Conservation (phyloP, 176 grass and related monocot genomes). For the Alopecurus myosuroides region DNA sequence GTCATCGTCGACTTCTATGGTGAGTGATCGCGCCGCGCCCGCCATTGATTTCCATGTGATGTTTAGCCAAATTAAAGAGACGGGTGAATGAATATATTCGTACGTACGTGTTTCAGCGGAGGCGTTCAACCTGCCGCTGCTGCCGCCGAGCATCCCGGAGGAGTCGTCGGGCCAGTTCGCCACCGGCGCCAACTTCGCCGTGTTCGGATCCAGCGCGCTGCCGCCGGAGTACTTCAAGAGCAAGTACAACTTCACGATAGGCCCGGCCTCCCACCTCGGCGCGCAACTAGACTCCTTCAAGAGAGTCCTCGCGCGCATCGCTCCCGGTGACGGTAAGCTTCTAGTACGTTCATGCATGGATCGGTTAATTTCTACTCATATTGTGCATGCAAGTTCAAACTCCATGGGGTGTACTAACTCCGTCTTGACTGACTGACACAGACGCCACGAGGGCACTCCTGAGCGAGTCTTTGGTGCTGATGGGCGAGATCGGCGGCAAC, state of each 20-base stretch:
- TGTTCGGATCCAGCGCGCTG: not conserved
- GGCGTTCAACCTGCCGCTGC: not conserved
- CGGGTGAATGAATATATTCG: too few species aligned
- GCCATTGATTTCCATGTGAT: not conserved
- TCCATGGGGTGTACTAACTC: too few species aligned
- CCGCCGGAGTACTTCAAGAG: not conserved
- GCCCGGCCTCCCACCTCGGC: not conserved
- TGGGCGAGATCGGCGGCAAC: slow-evolving; percentile 70
- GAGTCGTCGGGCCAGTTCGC: not conserved
- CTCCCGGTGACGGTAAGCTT: not conserved
- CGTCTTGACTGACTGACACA: not conserved
- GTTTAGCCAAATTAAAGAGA: not conserved
- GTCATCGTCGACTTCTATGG: not conserved
- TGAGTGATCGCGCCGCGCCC: not conserved
- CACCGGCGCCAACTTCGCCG: not conserved
- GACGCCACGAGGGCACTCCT: not conserved
- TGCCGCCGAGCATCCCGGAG: not conserved
- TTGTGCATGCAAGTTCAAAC: not conserved
- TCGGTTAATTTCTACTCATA: not conserved
- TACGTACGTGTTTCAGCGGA: not conserved
- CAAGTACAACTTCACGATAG: not conserved
- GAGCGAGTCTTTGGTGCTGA: slow-evolving; percentile 24
- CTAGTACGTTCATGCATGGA: not conserved
- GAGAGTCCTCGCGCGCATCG: not conserved
- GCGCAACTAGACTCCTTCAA: not conserved